A percentile compares a stretch with the other conserved stretches of the same genome.
Evolutionary conservation across 1,284 basidiomycete species (phyloP).

Genomic region (Ganoderma boninense): DNA sequence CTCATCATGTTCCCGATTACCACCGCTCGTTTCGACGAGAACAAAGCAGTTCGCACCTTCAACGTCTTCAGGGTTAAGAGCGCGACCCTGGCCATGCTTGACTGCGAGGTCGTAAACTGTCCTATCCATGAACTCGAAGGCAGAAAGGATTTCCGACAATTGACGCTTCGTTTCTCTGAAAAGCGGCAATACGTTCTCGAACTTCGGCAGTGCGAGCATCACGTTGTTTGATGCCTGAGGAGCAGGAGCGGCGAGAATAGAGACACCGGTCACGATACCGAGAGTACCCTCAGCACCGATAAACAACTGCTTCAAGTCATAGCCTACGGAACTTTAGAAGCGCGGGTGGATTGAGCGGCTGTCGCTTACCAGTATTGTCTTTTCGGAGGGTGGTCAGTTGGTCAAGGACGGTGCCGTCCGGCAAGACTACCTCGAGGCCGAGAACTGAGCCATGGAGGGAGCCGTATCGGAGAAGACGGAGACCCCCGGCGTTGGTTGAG

Average conservation of each 20-base stretch:
- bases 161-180: constrained; percentile 76
- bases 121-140: constrained; percentile 97
- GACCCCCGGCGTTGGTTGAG: constrained; percentile 96
- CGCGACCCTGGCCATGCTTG: constrained; percentile 76
- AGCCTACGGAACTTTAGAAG: constrained; percentile 63
- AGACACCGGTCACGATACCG: constrained; percentile 95
- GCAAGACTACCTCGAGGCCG: constrained; percentile 96
- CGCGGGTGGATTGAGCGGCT: too few species aligned
- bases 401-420: constrained; percentile 95
- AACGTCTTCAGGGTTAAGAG: constrained; percentile 72
- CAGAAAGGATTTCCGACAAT: constrained; percentile 95
- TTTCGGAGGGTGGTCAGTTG: constrained; percentile 89
- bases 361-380: constrained; percentile 89
- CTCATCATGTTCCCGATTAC: constrained; percentile 94
- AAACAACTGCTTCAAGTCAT: constrained; percentile 98
- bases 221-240: constrained; percentile 86
- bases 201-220: constrained; percentile 78
- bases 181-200: constrained; percentile 77
- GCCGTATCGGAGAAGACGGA: constrained; percentile 94
- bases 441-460: constrained; percentile 95
- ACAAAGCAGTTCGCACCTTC: constrained; percentile 90
- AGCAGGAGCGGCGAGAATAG: constrained; percentile 93
- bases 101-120: constrained; percentile 88
- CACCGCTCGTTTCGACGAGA: constrained; percentile 94
- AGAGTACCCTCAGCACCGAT: constrained; percentile 98